Percentiles rank a stretch among this genome's conserved stretches.
Evolutionary conservation across 1,284 basidiomycete genomes (phyloP).

Genomic region (Rhodofomes roseus): DNA sequence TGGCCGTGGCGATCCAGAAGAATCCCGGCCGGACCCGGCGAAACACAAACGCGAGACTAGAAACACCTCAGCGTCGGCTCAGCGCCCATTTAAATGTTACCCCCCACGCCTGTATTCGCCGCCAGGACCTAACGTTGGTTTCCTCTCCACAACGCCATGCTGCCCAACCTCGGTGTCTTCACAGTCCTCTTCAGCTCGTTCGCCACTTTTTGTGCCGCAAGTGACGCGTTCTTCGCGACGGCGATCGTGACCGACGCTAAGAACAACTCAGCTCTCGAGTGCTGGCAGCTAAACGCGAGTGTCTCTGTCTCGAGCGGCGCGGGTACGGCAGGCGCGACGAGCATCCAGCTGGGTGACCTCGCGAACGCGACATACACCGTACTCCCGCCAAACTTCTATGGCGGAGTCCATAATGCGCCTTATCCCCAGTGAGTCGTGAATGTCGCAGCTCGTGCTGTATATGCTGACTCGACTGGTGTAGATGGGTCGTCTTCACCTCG

Average conservation of each 20-base stretch:
- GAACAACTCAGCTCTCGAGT: not conserved
- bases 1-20: too few species aligned
- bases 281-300: not conserved
- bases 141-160: not conserved
- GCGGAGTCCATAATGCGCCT: not conserved
- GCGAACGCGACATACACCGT: not conserved
- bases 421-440: not conserved
- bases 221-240: not conserved
- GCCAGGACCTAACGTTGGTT: not conserved
- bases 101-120: too few species aligned
- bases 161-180: not conserved
- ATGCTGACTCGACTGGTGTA: not conserved
- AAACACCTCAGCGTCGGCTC: too few species aligned
- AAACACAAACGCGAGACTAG: too few species aligned
- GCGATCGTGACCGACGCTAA: not conserved
- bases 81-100: too few species aligned
- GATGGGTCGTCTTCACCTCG: not conserved
- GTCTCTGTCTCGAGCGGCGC: not conserved
- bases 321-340: not conserved
- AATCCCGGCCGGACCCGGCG: too few species aligned
- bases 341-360: not conserved
- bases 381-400: not conserved
- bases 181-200: not conserved
- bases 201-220: not conserved
- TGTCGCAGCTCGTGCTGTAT: too few species aligned